These are phyloP conservation scores for Ogataea trehalophila DNA, from an alignment of 805 yeast species.

Conservation along the genomic window DNA sequence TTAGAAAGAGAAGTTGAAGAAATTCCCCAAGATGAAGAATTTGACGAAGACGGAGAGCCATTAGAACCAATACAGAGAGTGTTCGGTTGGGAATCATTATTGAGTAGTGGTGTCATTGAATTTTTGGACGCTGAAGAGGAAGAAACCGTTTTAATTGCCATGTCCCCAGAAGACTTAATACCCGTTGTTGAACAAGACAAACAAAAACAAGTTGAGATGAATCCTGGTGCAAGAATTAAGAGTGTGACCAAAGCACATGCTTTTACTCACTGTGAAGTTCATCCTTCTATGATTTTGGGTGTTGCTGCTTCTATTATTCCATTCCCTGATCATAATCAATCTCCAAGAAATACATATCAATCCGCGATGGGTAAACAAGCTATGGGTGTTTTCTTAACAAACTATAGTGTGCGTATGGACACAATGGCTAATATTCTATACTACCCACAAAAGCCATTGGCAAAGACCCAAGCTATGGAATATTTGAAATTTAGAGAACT, in stretches of 20 bases:
- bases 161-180: constrained; percentile 96
- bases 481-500: constrained; percentile 93
- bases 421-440: constrained; percentile 98
- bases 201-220: constrained; percentile 41
- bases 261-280: constrained; percentile 98
- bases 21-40: constrained; percentile 39
- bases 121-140: constrained; percentile 99
- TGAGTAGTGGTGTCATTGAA: constrained; percentile 85
- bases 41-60: constrained; percentile 42
- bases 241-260: constrained; percentile 54
- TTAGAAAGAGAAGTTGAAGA: constrained; percentile 61
- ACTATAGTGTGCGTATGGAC: constrained; percentile 96
- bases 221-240: constrained; percentile 84
- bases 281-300: constrained; percentile 97
- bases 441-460: constrained; percentile 97
- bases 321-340: constrained; percentile 99
- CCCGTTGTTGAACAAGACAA: constrained; percentile 40
- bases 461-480: constrained; percentile 98
- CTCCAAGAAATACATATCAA: constrained; percentile 98
- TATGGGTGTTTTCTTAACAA: constrained; percentile 97
- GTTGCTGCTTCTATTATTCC: constrained; percentile 99
- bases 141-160: constrained; percentile 96
- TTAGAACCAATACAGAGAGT: constrained; percentile 35
- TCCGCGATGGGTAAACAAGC: constrained; percentile 99
- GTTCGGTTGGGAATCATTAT: constrained; percentile 81